Evolutionary conservation across 2,329 filamentous ascomycete species (phyloP).

Genomic region (Phaeophleospora eucalypticola): DNA sequence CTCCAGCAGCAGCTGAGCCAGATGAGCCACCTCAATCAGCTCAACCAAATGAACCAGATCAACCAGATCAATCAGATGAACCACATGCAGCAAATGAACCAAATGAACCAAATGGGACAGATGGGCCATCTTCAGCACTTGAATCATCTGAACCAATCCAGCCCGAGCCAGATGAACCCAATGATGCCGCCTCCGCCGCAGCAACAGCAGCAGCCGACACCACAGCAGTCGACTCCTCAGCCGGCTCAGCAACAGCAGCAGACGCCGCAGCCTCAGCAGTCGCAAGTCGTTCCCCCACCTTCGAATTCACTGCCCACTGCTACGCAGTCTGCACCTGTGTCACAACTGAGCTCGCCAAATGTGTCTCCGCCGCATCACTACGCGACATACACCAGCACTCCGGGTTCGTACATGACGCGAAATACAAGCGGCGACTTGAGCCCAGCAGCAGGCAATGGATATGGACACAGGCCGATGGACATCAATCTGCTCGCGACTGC

Average conservation of each 20-base stretch:
- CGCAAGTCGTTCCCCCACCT: constrained; percentile 1
- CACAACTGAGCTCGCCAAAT: constrained; percentile 85
- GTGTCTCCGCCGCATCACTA: constrained; percentile 92
- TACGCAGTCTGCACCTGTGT: constrained; percentile 83
- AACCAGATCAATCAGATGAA: constrained; percentile 7
- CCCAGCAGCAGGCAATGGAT: constrained; percentile 38
- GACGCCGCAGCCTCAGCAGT: constrained; percentile 4
- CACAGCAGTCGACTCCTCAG: constrained; percentile 11
- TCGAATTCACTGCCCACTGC: constrained; percentile 43
- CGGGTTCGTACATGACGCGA: constrained; percentile 55
- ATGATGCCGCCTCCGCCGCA: constrained; percentile 10
- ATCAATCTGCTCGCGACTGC: constrained; percentile 68
- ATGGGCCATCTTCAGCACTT: constrained; percentile 3
- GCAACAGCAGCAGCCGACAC: constrained; percentile 10
- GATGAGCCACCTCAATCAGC: constrained; percentile 69
- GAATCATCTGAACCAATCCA: constrained; percentile 16
- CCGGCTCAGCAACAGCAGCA: constrained; percentile 11
- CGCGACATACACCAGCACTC: constrained; percentile 56
- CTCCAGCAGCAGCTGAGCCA: constrained; percentile 59
- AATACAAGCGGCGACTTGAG: constrained; percentile 48
- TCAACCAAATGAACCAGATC: constrained; percentile 52
- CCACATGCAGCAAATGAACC: constrained; percentile 5
- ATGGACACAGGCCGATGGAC: constrained; percentile 50
- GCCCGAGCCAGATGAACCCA: constrained; percentile 8
- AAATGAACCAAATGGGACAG: not conserved